A percentile compares a stretch with the other conserved stretches of the same genome.
Conservation (phyloP, 2,329 filamentous ascomycete species). For the Calcarisporium arbuscula region DNA sequence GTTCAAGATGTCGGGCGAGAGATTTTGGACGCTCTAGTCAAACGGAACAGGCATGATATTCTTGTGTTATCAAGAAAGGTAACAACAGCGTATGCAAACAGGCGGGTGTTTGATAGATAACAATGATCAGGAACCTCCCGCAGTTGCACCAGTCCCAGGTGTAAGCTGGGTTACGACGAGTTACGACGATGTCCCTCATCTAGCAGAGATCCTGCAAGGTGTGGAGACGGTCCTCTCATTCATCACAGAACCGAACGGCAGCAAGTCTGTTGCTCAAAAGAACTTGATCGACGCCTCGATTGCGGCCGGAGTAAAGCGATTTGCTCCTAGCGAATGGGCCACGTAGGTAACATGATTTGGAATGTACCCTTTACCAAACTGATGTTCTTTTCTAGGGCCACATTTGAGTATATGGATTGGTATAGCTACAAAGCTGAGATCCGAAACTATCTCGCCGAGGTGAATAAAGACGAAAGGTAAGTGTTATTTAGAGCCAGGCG, state of each 20-base stretch:
- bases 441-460: conserved; percentile 39
- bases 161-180: conserved; percentile 36
- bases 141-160: conserved; percentile 11
- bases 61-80: conserved; percentile 43
- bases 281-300: conserved; percentile 51
- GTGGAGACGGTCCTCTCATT: conserved; percentile 46
- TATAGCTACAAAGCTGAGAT: conserved; percentile 49
- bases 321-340: conserved; percentile 55
- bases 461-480: conserved; percentile 41
- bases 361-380: conserved; percentile 12
- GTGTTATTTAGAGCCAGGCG: too few relatives aligned
- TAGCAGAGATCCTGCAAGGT: conserved; percentile 34
- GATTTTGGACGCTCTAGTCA: conserved; percentile 43
- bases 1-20: conserved; percentile 45
- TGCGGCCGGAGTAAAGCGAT: conserved; percentile 51
- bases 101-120: neutral
- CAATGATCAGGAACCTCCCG: neutral
- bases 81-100: conserved; percentile 10
- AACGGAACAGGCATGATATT: conserved; percentile 45
- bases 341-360: conserved; percentile 23
- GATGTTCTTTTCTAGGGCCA: conserved; percentile 41
- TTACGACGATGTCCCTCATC: conserved; percentile 28
- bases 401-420: too few relatives aligned
- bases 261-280: conserved; percentile 26
- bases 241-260: conserved; percentile 28